Base-by-base conservation (phyloP, 2,329 filamentous ascomycete genomes). In the Aspergillus eucalypticola region DNA sequence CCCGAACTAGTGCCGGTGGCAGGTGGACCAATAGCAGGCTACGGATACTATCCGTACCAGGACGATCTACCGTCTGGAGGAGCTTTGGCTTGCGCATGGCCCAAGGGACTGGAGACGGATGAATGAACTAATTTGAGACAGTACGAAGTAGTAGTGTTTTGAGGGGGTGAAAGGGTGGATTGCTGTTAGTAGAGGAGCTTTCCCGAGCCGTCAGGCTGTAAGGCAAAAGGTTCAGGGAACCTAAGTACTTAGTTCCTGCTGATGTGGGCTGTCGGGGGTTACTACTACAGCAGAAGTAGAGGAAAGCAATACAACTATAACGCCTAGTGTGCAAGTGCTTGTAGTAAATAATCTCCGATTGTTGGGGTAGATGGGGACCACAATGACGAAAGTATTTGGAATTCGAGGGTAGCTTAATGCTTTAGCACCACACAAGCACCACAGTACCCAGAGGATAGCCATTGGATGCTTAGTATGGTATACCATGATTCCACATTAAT, bases 41-140 rank as follows among this genome's bases (percentile, higher is more conserved):
- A 11, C 11, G 7, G 35, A 55, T 53, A 55, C 56, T 58, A 35
- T 32, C 51, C 35, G 51, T 38, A 39, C 27, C 51, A 39, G 50
- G 51, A 44, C 39, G 58, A 59, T 63, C 60, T 53, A 53, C 56
- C 58, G 56, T 56, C 53, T 25, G 56, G 49, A 57, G 35, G 49
- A 62, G 51, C 42, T 32, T 53, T 58, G 59, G 56, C 58, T 58
- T 63, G 60, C 62, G 60, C 61, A 60, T 58, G 58, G 58, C 58
- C 63, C 63, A 56, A 32, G 23, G 46, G 49, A 19, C 59, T 56
- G 61, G 63, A 29, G 25, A 29, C 23, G n/a, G 8, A 15, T 8
- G 25, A 29, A 8, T 32, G n/a, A n/a, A 27, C 46, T 35, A 35
- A 35, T 4, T 15, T 15, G 32, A 35, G 32, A 35, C 32, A 11